A percentile compares a stretch with the other conserved stretches of the same genome.
phyloP scores from a whole-genome alignment of 2,329 filamentous ascomycete genomes.

The Iodosphaeria phyllophila region DNA sequence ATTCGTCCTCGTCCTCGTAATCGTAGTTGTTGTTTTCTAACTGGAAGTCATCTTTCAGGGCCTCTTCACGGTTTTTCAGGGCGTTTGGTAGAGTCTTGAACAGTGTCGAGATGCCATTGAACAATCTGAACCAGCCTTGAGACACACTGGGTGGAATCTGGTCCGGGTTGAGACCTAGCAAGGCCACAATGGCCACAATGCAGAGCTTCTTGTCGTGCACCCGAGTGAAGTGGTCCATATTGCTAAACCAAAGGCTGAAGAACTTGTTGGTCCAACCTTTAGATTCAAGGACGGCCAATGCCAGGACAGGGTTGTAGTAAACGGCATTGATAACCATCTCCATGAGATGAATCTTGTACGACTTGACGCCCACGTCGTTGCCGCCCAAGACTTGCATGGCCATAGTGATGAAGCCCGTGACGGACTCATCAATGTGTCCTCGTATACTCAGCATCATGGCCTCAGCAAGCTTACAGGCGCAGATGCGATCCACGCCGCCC shows the following conservation, averaged over 20 bases:
- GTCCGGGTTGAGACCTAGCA: constrained; percentile 61
- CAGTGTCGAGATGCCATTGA: constrained; percentile 71
- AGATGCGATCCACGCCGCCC: constrained; percentile 84
- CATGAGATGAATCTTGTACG: constrained; percentile 89
- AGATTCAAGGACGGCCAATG: constrained; percentile 71
- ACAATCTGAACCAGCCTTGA: constrained; percentile 81
- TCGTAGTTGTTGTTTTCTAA: constrained; percentile 42
- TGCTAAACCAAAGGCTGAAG: constrained; percentile 95
- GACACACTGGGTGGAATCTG: constrained; percentile 86
- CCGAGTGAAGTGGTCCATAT: constrained; percentile 78
- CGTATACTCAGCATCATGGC: constrained; percentile 92
- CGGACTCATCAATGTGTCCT: constrained; percentile 71
- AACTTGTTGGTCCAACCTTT: constrained; percentile 97
- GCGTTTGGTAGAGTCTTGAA: constrained; percentile 85
- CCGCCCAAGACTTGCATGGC: constrained; percentile 67
- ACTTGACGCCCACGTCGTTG: constrained; percentile 72
- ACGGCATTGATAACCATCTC: constrained; percentile 98
- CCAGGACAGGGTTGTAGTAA: constrained; percentile 83
- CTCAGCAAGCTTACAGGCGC: constrained; percentile 92
- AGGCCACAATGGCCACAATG: constrained; percentile 77
- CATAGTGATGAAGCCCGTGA: constrained; percentile 75
- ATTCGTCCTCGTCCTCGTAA: constrained; percentile 60
- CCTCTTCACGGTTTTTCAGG: constrained; percentile 81
- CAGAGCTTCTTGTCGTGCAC: constrained; percentile 99
- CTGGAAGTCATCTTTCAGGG: constrained; percentile 71